A percentile compares a stretch with the other conserved stretches of the same genome.
Conservation (phyloP, 2,329 filamentous ascomycete species). For the Fusarium zealandicum region DNA sequence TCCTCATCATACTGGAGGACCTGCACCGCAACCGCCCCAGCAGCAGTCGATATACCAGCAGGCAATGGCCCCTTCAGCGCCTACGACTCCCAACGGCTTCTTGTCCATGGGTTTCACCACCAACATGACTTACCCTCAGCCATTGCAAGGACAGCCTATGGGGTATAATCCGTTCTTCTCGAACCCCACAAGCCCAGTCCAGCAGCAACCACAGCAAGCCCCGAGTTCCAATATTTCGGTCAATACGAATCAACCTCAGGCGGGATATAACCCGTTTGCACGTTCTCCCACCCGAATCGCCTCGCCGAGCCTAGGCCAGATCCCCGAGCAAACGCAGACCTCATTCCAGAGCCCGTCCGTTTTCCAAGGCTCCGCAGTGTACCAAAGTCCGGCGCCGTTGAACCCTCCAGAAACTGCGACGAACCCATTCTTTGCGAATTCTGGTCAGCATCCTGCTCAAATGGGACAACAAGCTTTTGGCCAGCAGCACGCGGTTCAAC, state of each 20-base stretch:
- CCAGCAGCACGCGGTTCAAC: conserved; percentile 33
- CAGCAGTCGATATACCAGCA: conserved; percentile 55
- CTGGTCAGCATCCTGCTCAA: conserved; percentile 40
- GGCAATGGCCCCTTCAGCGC: conserved; percentile 52
- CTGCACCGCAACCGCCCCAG: conserved; percentile 51
- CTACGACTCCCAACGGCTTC: conserved; percentile 52
- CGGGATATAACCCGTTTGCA: conserved; percentile 57
- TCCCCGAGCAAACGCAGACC: conserved; percentile 59
- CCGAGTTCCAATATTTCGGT: conserved; percentile 44
- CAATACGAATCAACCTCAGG: conserved; percentile 48
- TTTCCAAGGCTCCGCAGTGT: conserved; percentile 45
- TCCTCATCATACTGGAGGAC: conserved; percentile 76
- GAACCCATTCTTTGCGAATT: conserved; percentile 50
- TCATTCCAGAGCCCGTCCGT: conserved; percentile 48
- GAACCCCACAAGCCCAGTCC: conserved; percentile 45
- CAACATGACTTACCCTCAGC: conserved; percentile 53
- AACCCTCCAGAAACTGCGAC: conserved; percentile 39
- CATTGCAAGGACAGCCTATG: conserved; percentile 49
- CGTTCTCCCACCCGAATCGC: conserved; percentile 60
- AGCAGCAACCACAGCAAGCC: conserved; percentile 47
- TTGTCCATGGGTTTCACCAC: conserved; percentile 50
- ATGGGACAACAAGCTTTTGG: conserved; percentile 40
- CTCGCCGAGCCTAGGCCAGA: conserved; percentile 58
- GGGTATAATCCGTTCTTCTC: conserved; percentile 63
- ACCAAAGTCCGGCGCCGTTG: conserved; percentile 42